Evolutionary conservation across 2,329 filamentous ascomycete genomes (phyloP).

Genomic region (Juglanconis oblonga): DNA sequence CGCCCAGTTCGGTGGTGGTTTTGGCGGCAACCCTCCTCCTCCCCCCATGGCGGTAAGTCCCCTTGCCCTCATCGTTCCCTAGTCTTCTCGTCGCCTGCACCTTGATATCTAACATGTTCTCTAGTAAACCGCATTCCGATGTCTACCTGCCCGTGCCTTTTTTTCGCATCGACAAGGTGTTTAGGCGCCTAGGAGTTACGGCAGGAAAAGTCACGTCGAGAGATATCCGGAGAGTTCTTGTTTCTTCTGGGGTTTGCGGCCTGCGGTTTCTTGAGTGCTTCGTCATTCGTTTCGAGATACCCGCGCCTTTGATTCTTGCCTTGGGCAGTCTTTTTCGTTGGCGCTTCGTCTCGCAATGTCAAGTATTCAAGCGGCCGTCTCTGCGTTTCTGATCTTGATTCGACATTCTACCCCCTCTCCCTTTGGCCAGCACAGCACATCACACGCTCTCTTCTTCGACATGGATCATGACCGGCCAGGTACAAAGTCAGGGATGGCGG

Average conservation of each 20-base stretch:
- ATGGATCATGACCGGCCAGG: neutral
- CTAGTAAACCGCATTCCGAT: slow-evolving; percentile 15
- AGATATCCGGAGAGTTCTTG: slow-evolving; percentile 15
- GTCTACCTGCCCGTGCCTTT: slow-evolving; percentile 19
- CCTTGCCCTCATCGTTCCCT: slow-evolving; percentile 7
- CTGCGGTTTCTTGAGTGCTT: slow-evolving; percentile 17
- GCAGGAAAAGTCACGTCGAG: slow-evolving; percentile 9
- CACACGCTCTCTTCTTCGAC: neutral
- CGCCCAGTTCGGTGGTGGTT: slow-evolving; percentile 42
- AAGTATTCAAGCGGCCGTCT: neutral
- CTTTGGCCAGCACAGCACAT: slow-evolving; percentile 8
- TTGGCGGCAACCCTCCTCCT: slow-evolving; percentile 14
- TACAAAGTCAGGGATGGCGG: neutral
- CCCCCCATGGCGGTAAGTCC: slow-evolving; percentile 18
- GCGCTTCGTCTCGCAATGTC: neutral
- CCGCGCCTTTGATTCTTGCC: slow-evolving; percentile 7
- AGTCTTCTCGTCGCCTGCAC: neutral
- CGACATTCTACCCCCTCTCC: neutral
- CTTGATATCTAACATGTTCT: neutral
- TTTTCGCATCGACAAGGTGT: slow-evolving; percentile 20
- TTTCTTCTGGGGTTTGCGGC: slow-evolving; percentile 15
- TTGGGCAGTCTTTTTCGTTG: slow-evolving; percentile 6
- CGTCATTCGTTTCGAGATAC: slow-evolving; percentile 14
- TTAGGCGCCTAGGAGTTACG: slow-evolving; percentile 19
- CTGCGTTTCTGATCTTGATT: neutral